Conservation (phyloP, 345 rosid genomes). For the Dipteronia dyeriana region DNA sequence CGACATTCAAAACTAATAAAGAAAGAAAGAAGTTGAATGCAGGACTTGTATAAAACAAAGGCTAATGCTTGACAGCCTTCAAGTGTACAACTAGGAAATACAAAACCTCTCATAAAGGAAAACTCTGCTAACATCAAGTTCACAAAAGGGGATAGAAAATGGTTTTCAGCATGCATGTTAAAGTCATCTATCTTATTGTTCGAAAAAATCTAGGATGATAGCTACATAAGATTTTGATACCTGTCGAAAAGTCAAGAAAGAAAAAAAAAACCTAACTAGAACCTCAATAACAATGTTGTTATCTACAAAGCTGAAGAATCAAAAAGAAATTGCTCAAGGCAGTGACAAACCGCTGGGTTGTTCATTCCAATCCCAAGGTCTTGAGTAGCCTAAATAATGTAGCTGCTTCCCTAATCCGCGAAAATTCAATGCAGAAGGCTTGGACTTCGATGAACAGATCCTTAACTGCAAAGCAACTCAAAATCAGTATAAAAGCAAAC, state of each 20-base stretch:
- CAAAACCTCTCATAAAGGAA: neutral
- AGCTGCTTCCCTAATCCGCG: slow-evolving; percentile 88
- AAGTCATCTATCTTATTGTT: neutral
- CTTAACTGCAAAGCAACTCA: slow-evolving; percentile 62
- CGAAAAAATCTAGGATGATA: neutral
- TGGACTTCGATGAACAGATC: slow-evolving; percentile 95
- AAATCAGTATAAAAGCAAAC: neutral
- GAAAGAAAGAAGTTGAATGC: neutral
- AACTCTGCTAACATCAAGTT: neutral
- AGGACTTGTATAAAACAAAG: neutral
- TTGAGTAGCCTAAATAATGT: slow-evolving; percentile 84
- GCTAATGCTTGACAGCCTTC: neutral
- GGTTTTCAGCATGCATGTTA: neutral
- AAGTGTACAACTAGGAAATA: neutral
- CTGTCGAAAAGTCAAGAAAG: neutral
- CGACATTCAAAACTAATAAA: too few relatives aligned
- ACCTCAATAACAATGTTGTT: slow-evolving; percentile 5
- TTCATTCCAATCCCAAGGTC: slow-evolving; percentile 66
- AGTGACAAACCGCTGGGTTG: too few relatives aligned
- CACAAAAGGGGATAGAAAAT: neutral
- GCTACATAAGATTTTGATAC: neutral
- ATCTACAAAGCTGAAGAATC: slow-evolving; percentile 16
- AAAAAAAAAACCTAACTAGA: neutral
- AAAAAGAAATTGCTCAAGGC: neutral
- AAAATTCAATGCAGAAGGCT: slow-evolving; percentile 96